Percentiles rank a stretch among this genome's conserved stretches.
Evolutionary conservation across 2,329 filamentous ascomycete species (phyloP).

Genomic region (Talaromyces sp.): DNA sequence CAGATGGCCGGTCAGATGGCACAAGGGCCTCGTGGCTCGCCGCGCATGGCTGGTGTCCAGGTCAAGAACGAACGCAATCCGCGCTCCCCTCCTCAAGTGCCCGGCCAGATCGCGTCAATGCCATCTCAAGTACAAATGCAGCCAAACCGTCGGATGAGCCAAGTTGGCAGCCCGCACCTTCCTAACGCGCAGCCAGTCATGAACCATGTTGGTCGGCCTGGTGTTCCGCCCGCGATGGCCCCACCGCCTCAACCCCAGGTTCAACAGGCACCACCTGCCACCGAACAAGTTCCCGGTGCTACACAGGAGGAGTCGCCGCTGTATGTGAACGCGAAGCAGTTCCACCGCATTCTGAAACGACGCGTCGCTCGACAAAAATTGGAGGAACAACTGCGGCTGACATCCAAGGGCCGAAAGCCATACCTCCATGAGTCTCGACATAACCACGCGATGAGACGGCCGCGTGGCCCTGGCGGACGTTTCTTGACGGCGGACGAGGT

Average conservation of each 20-base stretch:
- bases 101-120: slow-evolving; percentile 50
- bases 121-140: slow-evolving; percentile 49
- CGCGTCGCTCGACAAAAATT: slow-evolving; percentile 88
- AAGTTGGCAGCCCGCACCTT: slow-evolving; percentile 68
- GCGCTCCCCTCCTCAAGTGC: slow-evolving; percentile 71
- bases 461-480: slow-evolving; percentile 85
- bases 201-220: slow-evolving; percentile 58
- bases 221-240: slow-evolving; percentile 48
- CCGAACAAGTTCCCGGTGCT: slow-evolving; percentile 67
- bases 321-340: slow-evolving; percentile 98
- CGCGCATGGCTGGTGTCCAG: slow-evolving; percentile 64
- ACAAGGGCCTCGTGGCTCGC: slow-evolving; percentile 60
- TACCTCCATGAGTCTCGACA: slow-evolving; percentile 97
- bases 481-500: slow-evolving; percentile 97
- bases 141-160: slow-evolving; percentile 63
- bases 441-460: slow-evolving; percentile 95
- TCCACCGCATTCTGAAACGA: slow-evolving; percentile 92
- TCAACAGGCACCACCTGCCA: slow-evolving; percentile 68
- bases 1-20: slow-evolving; percentile 59
- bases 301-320: slow-evolving; percentile 81
- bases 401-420: slow-evolving; percentile 91
- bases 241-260: slow-evolving; percentile 53
- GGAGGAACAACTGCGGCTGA: slow-evolving; percentile 86
- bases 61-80: slow-evolving; percentile 72
- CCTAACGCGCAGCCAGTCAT: slow-evolving; percentile 71